phyloP scores from a whole-genome alignment of 1,139 yeast genomes.

The Kodamaea fungicola region DNA sequence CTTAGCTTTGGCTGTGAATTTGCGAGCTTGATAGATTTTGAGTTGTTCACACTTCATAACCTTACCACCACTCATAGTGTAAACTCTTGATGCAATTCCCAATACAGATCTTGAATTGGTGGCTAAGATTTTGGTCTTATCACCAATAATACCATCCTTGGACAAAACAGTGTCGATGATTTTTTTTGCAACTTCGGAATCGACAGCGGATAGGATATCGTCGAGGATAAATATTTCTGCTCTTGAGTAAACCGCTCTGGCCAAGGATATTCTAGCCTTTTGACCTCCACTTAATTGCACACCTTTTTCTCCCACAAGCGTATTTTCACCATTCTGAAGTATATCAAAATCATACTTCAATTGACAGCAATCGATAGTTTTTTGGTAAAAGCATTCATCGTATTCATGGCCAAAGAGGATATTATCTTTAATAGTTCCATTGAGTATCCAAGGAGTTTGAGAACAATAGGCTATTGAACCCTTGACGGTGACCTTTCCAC shows the following conservation, averaged over 20 bases:
- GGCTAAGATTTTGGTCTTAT: constrained; percentile 20
- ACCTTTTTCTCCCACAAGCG: constrained; percentile 26
- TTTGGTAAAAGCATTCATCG: constrained; percentile 16
- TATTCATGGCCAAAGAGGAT: constrained; percentile 21
- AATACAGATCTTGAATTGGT: constrained; percentile 21
- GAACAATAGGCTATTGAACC: constrained; percentile 26
- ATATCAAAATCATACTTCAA: constrained; percentile 17
- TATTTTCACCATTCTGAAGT: constrained; percentile 22
- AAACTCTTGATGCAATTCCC: constrained; percentile 16
- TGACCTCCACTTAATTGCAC: constrained; percentile 26
- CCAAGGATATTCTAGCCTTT: constrained; percentile 23
- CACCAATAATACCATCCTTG: constrained; percentile 16
- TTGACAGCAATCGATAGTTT: constrained; percentile 21
- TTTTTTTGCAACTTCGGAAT: constrained; percentile 23
- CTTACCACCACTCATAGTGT: constrained; percentile 14
- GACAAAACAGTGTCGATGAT: constrained; percentile 16
- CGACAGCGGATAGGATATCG: constrained; percentile 25
- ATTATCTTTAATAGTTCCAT: constrained; percentile 20
- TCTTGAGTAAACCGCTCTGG: constrained; percentile 23
- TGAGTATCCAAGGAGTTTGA: constrained; percentile 22
- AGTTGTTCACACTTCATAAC: constrained; percentile 19
- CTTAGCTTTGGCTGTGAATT: not conserved
- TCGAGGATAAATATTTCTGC: constrained; percentile 21
- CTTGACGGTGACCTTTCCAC: constrained; percentile 10
- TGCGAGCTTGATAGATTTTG: constrained; percentile 6